A percentile compares a stretch with the other conserved stretches of the same genome.
phyloP scores from a whole-genome alignment of 352 stramenopile genomes.

The Pythium utonaiense region DNA sequence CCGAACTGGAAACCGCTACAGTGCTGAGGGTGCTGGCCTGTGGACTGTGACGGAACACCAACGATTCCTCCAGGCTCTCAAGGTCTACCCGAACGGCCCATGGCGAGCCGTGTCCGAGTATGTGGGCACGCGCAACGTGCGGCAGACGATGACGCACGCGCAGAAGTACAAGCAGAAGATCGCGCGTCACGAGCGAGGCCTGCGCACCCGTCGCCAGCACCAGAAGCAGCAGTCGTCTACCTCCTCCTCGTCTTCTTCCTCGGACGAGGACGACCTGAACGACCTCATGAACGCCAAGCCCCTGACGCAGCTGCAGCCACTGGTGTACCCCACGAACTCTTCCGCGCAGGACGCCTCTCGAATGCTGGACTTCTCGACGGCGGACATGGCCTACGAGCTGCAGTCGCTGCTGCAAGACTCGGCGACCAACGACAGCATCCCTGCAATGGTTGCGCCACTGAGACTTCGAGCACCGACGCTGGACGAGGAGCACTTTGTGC shows the following conservation, averaged over 20 bases:
- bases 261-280: background rate
- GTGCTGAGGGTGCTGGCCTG: constrained; percentile 16
- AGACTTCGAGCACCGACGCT: background rate
- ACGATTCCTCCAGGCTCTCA: constrained; percentile 28
- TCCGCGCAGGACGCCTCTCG: background rate
- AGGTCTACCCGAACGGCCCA: constrained; percentile 28
- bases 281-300: background rate
- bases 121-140: constrained; percentile 28
- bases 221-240: background rate
- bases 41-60: constrained; percentile 31
- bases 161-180: constrained; percentile 48
- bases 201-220: constrained; percentile 13
- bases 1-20: constrained; percentile 5
- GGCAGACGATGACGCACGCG: constrained; percentile 39
- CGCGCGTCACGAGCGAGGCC: constrained; percentile 27
- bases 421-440: background rate
- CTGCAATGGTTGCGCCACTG: constrained; percentile 1
- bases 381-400: background rate
- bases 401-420: background rate
- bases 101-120: constrained; percentile 27
- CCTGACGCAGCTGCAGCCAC: background rate
- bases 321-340: background rate
- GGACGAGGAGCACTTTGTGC: constrained; percentile 10
- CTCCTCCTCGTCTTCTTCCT: background rate
- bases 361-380: background rate